phyloP scores from a whole-genome alignment of 129 eudicot species.

The Ambrosia artemisiifolia region DNA sequence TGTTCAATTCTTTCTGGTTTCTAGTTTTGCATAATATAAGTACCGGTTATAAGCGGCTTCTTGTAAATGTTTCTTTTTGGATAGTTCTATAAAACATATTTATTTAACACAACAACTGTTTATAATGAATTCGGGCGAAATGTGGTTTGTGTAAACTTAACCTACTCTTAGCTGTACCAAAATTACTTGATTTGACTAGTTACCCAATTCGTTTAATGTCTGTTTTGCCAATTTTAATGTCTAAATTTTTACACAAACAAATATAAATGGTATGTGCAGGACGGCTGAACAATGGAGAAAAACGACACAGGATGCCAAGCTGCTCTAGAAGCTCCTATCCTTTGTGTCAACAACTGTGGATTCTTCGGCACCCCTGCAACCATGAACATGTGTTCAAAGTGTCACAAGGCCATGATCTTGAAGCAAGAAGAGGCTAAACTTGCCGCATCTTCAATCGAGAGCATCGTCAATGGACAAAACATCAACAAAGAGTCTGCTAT shows the following conservation, averaged over 20 bases:
- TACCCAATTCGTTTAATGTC: background rate
- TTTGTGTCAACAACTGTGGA: constrained; percentile 69
- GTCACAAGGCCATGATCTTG: constrained; percentile 64
- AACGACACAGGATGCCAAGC: constrained; percentile 70
- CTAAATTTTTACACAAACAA: background rate
- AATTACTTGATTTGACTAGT: background rate
- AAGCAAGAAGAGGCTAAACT: constrained; percentile 72
- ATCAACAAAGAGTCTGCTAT: constrained; percentile 20
- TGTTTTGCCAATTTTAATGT: background rate
- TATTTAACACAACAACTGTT: background rate
- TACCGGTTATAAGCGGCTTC: background rate
- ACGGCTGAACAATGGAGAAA: constrained; percentile 51
- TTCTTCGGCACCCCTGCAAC: constrained; percentile 70
- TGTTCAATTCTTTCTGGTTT: background rate
- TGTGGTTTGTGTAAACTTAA: background rate
- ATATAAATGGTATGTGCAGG: constrained; percentile 26
- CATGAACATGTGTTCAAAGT: constrained; percentile 86
- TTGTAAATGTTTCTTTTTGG: background rate
- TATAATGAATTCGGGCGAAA: background rate
- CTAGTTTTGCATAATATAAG: background rate
- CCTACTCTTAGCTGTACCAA: background rate
- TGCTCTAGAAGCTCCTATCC: constrained; percentile 55
- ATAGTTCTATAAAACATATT: background rate
- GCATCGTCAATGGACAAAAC: constrained; percentile 47
- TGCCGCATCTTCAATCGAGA: constrained; percentile 62